Evolutionary conservation across 495 filamentous ascomycete species (phyloP), one percentile per base, ranked within the genome.

Genomic region (Aspergillus bertholletiae): DNA sequence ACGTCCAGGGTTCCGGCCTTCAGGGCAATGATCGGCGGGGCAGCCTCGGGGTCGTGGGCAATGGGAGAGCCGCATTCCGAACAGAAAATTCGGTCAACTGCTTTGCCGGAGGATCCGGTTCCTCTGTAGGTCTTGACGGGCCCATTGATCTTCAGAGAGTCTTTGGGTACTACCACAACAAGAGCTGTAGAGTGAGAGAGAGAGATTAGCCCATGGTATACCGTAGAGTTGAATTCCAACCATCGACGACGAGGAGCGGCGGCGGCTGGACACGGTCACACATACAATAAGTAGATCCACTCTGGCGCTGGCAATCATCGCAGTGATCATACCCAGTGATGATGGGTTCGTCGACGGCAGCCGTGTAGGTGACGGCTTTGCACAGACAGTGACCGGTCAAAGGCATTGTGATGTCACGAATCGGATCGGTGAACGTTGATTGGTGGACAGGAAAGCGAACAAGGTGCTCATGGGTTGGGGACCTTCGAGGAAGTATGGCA

Each of bases 291-390:
- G 83, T 85, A 7, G 83, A 86, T 51, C 84, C 84, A 48, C 73
- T 77, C 69, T 88, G 84, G 59, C 84, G 82, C 65, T 88, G 84
- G 76, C 84, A 88, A 66, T 87, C 84, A 59, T 88, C 84, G 61
- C 84, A 88, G 74, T 88, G 84, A 61, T 88, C 84, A 64, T 87
- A 87, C 59, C 75, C 84, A 26, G 78, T 79, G 56, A 83, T 44
- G 50, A 80, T 34, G 37, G 84, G 84, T 13, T 67, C 59, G 13
- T 84, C 80, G 26, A 80, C 64, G 63, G 81, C 80, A 41, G 74
- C 76, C 56, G 70, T 77, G 78, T 85, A 87, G 53, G 79, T 88
- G 71, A 86, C 83, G 57, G 80, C 78, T 59, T 82, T 82, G 77
- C 84, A 88, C 51, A 88, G 83, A 67, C 84, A 88, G 77, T 88